phyloP scores from a whole-genome alignment of 2,329 filamentous ascomycete species.

The Alternaria panax region DNA sequence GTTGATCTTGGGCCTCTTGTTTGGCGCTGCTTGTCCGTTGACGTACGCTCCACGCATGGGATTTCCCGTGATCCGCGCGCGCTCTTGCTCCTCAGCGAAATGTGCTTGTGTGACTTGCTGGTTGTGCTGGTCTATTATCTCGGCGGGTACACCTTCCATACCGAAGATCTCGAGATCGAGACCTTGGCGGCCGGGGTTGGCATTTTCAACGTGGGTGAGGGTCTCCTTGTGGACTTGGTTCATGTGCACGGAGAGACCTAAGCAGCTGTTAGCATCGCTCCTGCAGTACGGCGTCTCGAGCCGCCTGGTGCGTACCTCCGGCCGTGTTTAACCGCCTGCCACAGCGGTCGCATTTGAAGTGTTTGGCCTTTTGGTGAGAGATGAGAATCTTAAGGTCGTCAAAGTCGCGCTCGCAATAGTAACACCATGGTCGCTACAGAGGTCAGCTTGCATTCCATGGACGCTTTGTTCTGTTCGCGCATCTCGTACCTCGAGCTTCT shows the following conservation, averaged over 20 bases:
- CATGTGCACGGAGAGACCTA: conserved; percentile 94
- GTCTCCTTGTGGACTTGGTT: conserved; percentile 98
- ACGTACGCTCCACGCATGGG: conserved; percentile 64
- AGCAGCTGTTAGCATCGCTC: conserved; percentile 18
- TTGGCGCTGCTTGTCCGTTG: conserved; percentile 53
- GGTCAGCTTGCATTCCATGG: conserved; percentile 1
- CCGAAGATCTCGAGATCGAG: conserved; percentile 96
- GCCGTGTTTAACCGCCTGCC: conserved; percentile 89
- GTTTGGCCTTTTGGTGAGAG: conserved; percentile 98
- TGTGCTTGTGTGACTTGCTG: conserved; percentile 86
- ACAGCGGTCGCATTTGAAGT: conserved; percentile 96
- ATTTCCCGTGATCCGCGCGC: conserved; percentile 83
- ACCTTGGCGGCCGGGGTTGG: conserved; percentile 82
- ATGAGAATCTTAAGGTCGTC: conserved; percentile 97
- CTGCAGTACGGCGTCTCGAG: neutral
- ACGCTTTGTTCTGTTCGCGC: neutral
- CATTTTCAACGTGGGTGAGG: conserved; percentile 87
- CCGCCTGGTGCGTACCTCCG: conserved; percentile 70
- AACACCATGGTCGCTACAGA: conserved; percentile 82
- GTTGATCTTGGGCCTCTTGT: conserved; percentile 71
- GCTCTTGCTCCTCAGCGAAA: conserved; percentile 84
- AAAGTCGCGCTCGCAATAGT: conserved; percentile 99
- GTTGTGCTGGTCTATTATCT: conserved; percentile 82
- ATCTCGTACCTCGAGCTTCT: conserved; percentile 68
- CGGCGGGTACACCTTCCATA: conserved; percentile 94